phyloP scores from a whole-genome alignment of 2,329 filamentous ascomycete species.

The Colletotrichum limetticola region DNA sequence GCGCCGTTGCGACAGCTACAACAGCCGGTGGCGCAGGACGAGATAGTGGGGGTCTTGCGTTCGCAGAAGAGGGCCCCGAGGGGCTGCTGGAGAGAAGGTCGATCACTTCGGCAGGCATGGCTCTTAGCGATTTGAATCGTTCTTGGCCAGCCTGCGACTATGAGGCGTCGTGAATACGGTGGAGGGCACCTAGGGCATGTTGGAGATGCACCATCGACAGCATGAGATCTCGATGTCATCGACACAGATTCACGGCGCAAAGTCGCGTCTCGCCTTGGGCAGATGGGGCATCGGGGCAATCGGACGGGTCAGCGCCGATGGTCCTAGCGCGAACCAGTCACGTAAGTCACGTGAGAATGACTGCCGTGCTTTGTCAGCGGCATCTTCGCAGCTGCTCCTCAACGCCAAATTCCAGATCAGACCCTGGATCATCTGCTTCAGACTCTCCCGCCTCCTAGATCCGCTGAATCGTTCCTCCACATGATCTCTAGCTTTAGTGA shows the following conservation, averaged over 20 bases:
- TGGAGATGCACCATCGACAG: not conserved
- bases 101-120: slow-evolving; percentile 49
- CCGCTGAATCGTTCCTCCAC: no score
- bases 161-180: not conserved
- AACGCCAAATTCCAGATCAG: not conserved
- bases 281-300: slow-evolving; percentile 1
- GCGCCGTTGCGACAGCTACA: not conserved
- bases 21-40: not conserved
- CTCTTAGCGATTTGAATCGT: not conserved
- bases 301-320: not conserved
- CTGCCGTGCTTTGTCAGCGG: not conserved
- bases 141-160: no score
- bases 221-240: not conserved
- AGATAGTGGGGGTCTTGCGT: slow-evolving; percentile 9
- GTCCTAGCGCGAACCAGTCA: slow-evolving; percentile 19
- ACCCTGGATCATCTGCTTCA: no score
- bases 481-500: no score
- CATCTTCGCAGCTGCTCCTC: not conserved
- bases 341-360: not conserved
- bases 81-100: slow-evolving; percentile 48
- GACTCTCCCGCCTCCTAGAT: no score
- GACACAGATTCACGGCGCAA: not conserved
- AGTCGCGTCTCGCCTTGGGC: slow-evolving; percentile 15
- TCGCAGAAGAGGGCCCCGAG: slow-evolving; percentile 4
- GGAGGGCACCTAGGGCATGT: not conserved